These are phyloP conservation scores for Citrus maxima DNA, from an alignment of 345 rosid species.

Conservation along the genomic window DNA sequence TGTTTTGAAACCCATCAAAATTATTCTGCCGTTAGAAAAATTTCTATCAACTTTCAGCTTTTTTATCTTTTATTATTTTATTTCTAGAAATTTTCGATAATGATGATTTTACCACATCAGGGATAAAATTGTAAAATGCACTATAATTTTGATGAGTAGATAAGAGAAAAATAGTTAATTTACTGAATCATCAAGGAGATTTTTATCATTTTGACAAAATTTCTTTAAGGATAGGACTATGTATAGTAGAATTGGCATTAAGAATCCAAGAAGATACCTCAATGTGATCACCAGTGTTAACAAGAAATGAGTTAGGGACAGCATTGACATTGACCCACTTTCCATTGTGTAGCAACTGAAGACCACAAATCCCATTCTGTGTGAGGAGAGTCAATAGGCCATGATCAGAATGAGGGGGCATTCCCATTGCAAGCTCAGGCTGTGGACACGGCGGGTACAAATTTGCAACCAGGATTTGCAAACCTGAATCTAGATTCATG, in stretches of 20 bases:
- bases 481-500: slow-evolving; percentile 26
- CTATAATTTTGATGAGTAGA: too few species aligned
- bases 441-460: slow-evolving; percentile 55
- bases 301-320: slow-evolving; percentile 40
- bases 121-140: too few species aligned
- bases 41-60: too few species aligned
- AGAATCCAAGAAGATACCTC: slow-evolving; percentile 33
- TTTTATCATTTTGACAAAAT: too few species aligned
- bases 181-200: too few species aligned
- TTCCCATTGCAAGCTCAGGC: slow-evolving; percentile 55
- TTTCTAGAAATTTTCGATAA: too few species aligned
- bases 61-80: too few species aligned
- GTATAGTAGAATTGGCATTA: not conserved
- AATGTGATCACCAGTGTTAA: slow-evolving; percentile 46
- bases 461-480: slow-evolving; percentile 31
- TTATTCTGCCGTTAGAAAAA: too few species aligned
- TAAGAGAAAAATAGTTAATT: too few species aligned
- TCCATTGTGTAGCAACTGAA: slow-evolving; percentile 43
- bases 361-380: slow-evolving; percentile 43
- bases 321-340: slow-evolving; percentile 44
- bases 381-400: slow-evolving; percentile 46
- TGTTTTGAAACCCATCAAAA: too few species aligned
- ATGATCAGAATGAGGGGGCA: slow-evolving; percentile 59
- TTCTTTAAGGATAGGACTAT: too few species aligned
- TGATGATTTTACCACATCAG: too few species aligned